Conservation (phyloP, 768 basidiomycete species). For the Leccinum boreale region DNA sequence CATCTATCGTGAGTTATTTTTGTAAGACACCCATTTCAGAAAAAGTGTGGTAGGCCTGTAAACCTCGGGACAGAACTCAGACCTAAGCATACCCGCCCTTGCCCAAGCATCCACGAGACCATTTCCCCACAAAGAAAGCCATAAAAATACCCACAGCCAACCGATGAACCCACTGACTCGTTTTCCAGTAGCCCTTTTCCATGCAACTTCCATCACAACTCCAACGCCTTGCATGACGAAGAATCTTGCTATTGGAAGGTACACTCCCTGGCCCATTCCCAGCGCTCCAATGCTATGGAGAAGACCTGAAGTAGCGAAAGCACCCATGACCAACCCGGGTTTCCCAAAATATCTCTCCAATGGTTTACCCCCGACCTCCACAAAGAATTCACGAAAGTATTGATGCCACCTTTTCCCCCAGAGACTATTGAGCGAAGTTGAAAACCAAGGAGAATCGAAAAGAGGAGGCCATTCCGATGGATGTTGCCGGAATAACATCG, state of each 20-base stretch:
- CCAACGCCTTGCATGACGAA: constrained; percentile 59
- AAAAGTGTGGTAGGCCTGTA: constrained; percentile 20
- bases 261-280: constrained; percentile 53
- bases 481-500: constrained; percentile 45
- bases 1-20: background rate
- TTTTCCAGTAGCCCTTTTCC: constrained; percentile 41
- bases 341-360: constrained; percentile 44
- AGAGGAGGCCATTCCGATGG: constrained; percentile 61
- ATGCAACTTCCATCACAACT: constrained; percentile 46
- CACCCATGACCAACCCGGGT: constrained; percentile 50
- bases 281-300: constrained; percentile 58
- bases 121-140: constrained; percentile 47
- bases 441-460: constrained; percentile 54
- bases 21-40: constrained; percentile 6
- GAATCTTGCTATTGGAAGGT: constrained; percentile 44
- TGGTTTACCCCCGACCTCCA: constrained; percentile 48
- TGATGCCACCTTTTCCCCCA: constrained; percentile 72
- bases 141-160: constrained; percentile 48
- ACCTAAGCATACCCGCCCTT: constrained; percentile 17
- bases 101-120: constrained; percentile 46
- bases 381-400: constrained; percentile 55
- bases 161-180: constrained; percentile 48
- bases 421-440: constrained; percentile 56
- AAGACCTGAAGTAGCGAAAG: constrained; percentile 57
- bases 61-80: constrained; percentile 8